phyloP scores from a whole-genome alignment of 805 yeast genomes.

The Saccharomycopsis babjevae region DNA sequence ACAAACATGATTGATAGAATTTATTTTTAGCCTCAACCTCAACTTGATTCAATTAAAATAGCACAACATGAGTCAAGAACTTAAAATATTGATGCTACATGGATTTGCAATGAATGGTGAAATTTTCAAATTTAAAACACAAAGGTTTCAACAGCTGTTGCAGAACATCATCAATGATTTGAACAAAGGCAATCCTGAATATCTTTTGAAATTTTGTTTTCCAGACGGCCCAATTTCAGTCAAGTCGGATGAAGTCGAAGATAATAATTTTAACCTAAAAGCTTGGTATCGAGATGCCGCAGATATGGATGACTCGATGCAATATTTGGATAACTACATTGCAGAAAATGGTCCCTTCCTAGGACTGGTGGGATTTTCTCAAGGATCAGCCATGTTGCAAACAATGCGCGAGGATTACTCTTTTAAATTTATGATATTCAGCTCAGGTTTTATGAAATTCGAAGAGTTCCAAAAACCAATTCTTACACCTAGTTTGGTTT shows the following conservation, averaged over 20 bases:
- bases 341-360: slow-evolving; percentile 68
- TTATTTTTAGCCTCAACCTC: too few species aligned
- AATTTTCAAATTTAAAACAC: slow-evolving; percentile 76
- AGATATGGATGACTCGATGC: slow-evolving; percentile 30
- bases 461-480: not conserved
- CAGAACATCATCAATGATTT: slow-evolving; percentile 26
- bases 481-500: slow-evolving; percentile 46
- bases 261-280: slow-evolving; percentile 26
- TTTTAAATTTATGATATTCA: slow-evolving; percentile 66
- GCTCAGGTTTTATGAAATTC: slow-evolving; percentile 51
- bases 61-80: not conserved
- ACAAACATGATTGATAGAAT: too few species aligned
- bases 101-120: slow-evolving; percentile 84
- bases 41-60: not conserved
- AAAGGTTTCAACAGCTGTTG: slow-evolving; percentile 74
- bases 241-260: slow-evolving; percentile 33
- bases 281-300: slow-evolving; percentile 70
- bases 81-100: slow-evolving; percentile 71
- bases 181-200: not conserved
- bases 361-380: slow-evolving; percentile 86
- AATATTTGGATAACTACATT: slow-evolving; percentile 38
- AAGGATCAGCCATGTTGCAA: slow-evolving; percentile 85
- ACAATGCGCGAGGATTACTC: slow-evolving; percentile 45
- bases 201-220: slow-evolving; percentile 59
- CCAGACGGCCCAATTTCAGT: slow-evolving; percentile 69